phyloP scores from a whole-genome alignment of 768 basidiomycete genomes.

The Russula vinacea region DNA sequence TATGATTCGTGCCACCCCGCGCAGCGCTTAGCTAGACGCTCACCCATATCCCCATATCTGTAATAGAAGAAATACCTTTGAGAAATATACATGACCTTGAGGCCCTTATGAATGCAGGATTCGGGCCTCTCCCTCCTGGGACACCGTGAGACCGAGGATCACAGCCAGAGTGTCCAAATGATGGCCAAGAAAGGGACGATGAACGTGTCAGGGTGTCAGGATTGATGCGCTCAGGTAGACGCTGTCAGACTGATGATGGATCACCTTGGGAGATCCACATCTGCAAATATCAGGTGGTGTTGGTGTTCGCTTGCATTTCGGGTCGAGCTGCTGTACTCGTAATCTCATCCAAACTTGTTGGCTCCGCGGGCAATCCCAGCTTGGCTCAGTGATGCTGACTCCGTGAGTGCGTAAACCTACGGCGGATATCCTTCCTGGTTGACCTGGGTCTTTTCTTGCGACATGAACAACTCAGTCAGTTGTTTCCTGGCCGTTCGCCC shows the following conservation, averaged over 20 bases:
- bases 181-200: constrained; percentile 68
- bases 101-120: constrained; percentile 22
- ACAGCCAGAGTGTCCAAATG: constrained; percentile 64
- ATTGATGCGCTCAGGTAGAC: constrained; percentile 75
- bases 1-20: constrained; percentile 80
- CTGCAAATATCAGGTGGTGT: constrained; percentile 54
- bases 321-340: constrained; percentile 51
- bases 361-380: constrained; percentile 54
- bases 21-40: constrained; percentile 77
- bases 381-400: too few relatives aligned
- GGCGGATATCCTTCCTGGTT: constrained; percentile 8
- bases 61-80: too few relatives aligned
- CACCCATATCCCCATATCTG: constrained; percentile 74
- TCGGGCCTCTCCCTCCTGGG: constrained; percentile 51
- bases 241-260: constrained; percentile 47
- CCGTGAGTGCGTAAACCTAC: constrained; percentile 7
- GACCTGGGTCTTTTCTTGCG: constrained; percentile 12
- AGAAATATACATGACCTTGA: constrained; percentile 7
- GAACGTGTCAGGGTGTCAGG: constrained; percentile 74
- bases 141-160: constrained; percentile 59
- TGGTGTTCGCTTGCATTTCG: constrained; percentile 49
- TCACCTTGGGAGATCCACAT: constrained; percentile 60
- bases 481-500: constrained; percentile 7
- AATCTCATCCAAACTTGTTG: constrained; percentile 51
- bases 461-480: neutral